phyloP scores from a whole-genome alignment of 108 stramenopile species.

The Schizochytrium sp. region DNA sequence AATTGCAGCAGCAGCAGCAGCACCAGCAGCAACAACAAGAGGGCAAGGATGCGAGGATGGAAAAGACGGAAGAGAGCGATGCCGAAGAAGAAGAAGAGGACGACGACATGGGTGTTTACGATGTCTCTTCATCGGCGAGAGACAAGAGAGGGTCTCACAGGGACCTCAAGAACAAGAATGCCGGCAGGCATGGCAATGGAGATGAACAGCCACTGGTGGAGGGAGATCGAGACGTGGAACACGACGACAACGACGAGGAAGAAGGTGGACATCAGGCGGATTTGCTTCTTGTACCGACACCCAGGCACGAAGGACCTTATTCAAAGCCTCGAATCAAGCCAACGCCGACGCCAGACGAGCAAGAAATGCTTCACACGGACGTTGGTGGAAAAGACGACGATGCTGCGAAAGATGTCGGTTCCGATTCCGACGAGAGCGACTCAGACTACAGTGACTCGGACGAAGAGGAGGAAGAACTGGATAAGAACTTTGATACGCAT shows the following conservation, averaged over 20 bases:
- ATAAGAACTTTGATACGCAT: slow-evolving; percentile 16
- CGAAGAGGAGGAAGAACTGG: not conserved
- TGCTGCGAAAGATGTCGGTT: not conserved
- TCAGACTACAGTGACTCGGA: not conserved
- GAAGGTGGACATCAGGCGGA: not conserved
- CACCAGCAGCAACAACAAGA: no score
- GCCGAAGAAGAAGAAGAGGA: not conserved
- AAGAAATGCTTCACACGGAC: not conserved
- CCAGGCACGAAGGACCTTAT: not conserved
- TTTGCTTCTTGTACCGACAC: not conserved
- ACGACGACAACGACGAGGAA: not conserved
- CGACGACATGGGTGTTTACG: not conserved
- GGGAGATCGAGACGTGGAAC: no score
- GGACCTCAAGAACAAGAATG: no score
- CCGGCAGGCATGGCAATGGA: no score
- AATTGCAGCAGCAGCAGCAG: no score
- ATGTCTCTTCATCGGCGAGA: not conserved
- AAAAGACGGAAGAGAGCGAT: not conserved
- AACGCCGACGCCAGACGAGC: slow-evolving; percentile 29
- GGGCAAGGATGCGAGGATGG: no score
- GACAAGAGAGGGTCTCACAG: not conserved
- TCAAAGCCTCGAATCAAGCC: not conserved
- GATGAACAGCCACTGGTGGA: no score
- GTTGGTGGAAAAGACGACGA: not conserved
- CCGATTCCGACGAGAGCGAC: not conserved